Evolutionary conservation across 1,284 basidiomycete species (phyloP), one percentile per base, ranked within the genome.

Genomic region (Cutaneotrichosporon dermatis): DNA sequence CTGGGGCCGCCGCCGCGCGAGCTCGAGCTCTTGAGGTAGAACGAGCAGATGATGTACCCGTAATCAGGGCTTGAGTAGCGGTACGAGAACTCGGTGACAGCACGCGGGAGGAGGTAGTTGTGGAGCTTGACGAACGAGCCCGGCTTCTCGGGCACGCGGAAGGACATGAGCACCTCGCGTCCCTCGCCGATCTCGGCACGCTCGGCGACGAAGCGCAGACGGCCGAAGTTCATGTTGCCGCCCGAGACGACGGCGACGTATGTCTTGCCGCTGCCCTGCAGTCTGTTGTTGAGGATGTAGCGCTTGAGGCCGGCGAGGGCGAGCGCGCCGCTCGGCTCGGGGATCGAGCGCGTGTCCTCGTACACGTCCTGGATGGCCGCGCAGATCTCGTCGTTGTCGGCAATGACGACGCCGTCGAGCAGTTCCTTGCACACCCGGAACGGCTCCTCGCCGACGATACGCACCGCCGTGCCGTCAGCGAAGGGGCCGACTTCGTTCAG

Each of bases 351-450:
- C 0, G 93, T 96, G 74, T 97, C 94, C 82, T 99, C 94, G 71
- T 98, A 99, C 34, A 98, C 88, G 73, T 99, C 96, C 79, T 98
- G 98, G 80, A 99, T 98, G 13, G 94, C 93, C 4, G 96, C 96
- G 74, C 96, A 99, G 57, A 99, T 87, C 76, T 96, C 96, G 72
- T 99, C 96, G 66, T 96, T 99, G 74, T 88, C 86, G 16, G 90
- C 91, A 66, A 89, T 84, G 45, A 94, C 86, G 39, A 99, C 80
- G 8, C 85, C 88, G 70, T 98, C 92, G n/a, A 97, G 78, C 16
- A 91, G 80, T 54, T 88, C 82, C 72, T 88, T 82, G 79, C 94
- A 98, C 63, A 99, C 84, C 62, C 96, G 84, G 80, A 97, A 97
- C 2, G 91, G 88, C 74, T 99, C 96, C 75, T 88, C 89, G 9